Evolutionary conservation across 805 yeast genomes (phyloP).

Genomic region (Ascoidea asiatica): DNA sequence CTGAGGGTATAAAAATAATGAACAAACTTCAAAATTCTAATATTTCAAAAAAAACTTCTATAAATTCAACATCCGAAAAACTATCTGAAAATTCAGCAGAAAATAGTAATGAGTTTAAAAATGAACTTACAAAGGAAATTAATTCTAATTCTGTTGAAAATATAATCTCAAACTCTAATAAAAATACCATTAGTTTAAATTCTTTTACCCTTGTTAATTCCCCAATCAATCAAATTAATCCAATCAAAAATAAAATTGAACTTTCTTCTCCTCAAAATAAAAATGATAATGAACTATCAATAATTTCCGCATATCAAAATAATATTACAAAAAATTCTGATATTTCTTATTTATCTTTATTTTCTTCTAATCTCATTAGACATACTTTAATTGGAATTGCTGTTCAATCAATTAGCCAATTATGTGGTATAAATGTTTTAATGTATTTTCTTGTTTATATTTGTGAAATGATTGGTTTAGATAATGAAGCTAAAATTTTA

Average conservation of each 20-base stretch:
- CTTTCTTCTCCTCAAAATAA: neutral
- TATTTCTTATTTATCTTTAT: slow-evolving; percentile 17
- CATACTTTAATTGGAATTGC: slow-evolving; percentile 24
- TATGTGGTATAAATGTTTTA: slow-evolving; percentile 29
- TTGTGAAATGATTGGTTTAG: slow-evolving; percentile 33
- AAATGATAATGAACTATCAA: neutral
- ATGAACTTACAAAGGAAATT: slow-evolving; percentile 14
- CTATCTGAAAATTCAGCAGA: slow-evolving; percentile 8
- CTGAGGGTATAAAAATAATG: slow-evolving; percentile 20
- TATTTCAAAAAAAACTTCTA: slow-evolving; percentile 3
- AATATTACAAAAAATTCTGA: no score
- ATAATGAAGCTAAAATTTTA: slow-evolving; percentile 19
- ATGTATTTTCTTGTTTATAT: slow-evolving; percentile 31
- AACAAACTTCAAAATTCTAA: slow-evolving; percentile 8
- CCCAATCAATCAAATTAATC: neutral
- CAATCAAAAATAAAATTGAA: neutral
- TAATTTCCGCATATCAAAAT: no score
- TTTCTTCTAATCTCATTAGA: slow-evolving; percentile 19
- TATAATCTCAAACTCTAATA: neutral
- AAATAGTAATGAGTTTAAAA: neutral
- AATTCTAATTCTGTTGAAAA: slow-evolving; percentile 12
- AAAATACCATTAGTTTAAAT: neutral
- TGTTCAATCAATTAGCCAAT: slow-evolving; percentile 28
- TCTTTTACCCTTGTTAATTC: neutral
- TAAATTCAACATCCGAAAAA: neutral